Percentiles rank a stretch among this genome's conserved stretches.
Conservation (phyloP, 768 basidiomycete species). For the Xanthoconium stramineum region DNA sequence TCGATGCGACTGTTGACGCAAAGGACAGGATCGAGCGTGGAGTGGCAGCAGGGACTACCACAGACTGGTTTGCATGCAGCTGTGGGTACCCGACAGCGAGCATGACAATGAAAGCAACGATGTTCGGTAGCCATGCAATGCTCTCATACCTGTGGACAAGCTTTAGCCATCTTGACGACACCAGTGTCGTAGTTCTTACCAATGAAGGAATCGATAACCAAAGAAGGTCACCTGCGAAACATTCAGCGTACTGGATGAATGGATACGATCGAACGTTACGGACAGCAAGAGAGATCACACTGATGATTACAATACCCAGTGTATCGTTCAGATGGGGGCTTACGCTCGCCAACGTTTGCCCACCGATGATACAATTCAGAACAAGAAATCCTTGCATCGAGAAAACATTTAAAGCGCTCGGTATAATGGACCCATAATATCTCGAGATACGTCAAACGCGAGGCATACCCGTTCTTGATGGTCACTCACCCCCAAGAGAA, state of each 20-base stretch:
- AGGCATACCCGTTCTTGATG: constrained; percentile 9
- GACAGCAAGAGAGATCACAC: constrained; percentile 31
- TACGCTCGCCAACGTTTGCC: constrained; percentile 56
- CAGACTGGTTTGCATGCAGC: constrained; percentile 39
- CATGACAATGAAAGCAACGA: constrained; percentile 64
- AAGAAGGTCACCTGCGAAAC: constrained; percentile 53
- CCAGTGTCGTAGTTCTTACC: constrained; percentile 32
- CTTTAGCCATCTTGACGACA: background rate
- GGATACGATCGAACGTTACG: constrained; percentile 1
- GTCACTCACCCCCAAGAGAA: constrained; percentile 48
- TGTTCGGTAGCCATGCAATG: constrained; percentile 72
- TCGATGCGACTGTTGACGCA: constrained; percentile 42
- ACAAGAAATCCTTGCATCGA: constrained; percentile 55
- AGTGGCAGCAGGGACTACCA: constrained; percentile 36
- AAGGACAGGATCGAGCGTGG: constrained; percentile 39
- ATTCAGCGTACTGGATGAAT: background rate
- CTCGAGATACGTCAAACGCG: constrained; percentile 21
- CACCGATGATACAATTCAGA: constrained; percentile 59
- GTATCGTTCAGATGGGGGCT: constrained; percentile 30
- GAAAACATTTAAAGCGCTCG: constrained; percentile 47
- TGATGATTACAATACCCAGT: constrained; percentile 33
- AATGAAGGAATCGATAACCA: constrained; percentile 60
- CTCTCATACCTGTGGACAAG: constrained; percentile 59
- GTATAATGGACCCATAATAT: constrained; percentile 38
- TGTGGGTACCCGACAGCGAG: constrained; percentile 69